phyloP scores from a whole-genome alignment of 164 flowering plant genomes.

The Tetrastigma voinierianum region DNA sequence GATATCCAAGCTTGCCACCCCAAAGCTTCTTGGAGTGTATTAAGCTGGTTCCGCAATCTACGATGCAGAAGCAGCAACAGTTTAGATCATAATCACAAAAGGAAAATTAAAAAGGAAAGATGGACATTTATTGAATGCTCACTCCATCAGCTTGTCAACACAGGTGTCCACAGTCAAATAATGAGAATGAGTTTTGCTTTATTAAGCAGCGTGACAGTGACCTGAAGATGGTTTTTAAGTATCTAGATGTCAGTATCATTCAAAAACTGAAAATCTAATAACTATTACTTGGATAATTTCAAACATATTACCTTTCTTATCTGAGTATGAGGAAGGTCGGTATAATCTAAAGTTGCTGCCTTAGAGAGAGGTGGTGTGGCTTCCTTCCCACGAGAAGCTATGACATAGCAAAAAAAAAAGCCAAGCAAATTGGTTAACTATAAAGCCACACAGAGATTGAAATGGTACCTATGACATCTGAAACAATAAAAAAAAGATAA shows the following conservation, averaged over 20 bases:
- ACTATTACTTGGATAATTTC: no score
- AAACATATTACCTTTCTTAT: constrained; percentile 72
- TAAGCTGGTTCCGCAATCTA: constrained; percentile 75
- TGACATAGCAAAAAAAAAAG: constrained; percentile 4
- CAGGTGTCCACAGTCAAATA: constrained; percentile 86
- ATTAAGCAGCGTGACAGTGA: constrained; percentile 87
- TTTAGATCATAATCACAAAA: background rate
- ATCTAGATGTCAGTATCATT: background rate
- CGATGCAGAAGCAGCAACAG: background rate
- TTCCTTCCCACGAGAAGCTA: constrained; percentile 73
- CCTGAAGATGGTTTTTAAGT: constrained; percentile 30
- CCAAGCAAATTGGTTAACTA: background rate
- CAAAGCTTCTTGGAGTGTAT: constrained; percentile 82
- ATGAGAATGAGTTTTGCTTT: constrained; percentile 96
- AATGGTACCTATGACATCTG: no score
- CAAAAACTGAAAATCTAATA: no score
- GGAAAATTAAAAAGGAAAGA: background rate
- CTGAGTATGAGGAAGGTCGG: constrained; percentile 81
- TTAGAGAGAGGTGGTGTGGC: constrained; percentile 38
- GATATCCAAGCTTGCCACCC: constrained; percentile 93
- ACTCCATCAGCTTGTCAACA: constrained; percentile 93
- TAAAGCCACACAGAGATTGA: no score
- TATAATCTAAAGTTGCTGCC: constrained; percentile 52
- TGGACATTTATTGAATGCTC: constrained; percentile 24
- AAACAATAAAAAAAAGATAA: no score